A percentile compares a stretch with the other conserved stretches of the same genome.
These are phyloP conservation scores for Colletotrichum filicis DNA, from an alignment of 2,329 filamentous ascomycete genomes.

Conservation along the genomic window DNA sequence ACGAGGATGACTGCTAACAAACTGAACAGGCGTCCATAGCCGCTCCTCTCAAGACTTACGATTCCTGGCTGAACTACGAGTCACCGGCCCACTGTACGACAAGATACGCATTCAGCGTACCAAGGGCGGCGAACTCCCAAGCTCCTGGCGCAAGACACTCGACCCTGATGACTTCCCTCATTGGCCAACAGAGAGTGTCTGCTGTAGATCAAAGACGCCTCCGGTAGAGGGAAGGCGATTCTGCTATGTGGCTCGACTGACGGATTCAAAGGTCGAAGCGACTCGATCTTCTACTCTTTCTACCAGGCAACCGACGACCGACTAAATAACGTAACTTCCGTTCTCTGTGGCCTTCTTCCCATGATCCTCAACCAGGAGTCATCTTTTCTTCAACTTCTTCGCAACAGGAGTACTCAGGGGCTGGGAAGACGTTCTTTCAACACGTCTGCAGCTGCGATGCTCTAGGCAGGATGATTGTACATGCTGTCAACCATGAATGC, in stretches of 20 bases:
- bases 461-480: conserved; percentile 50
- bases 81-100: too few relatives aligned
- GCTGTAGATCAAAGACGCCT: too few relatives aligned
- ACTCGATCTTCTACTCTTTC: conserved; percentile 48
- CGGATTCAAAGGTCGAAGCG: not conserved
- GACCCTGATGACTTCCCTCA: too few relatives aligned
- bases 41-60: not conserved
- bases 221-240: too few relatives aligned
- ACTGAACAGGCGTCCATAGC: not conserved
- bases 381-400: conserved; percentile 47
- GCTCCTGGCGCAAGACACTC: too few relatives aligned
- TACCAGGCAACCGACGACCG: conserved; percentile 51
- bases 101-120: too few relatives aligned
- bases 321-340: conserved; percentile 50
- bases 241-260: too few relatives aligned
- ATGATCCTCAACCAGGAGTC: conserved; percentile 48
- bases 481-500: conserved; percentile 50
- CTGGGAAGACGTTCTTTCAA: conserved; percentile 50
- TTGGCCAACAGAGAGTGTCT: too few relatives aligned
- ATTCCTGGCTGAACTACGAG: not conserved
- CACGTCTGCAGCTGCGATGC: conserved; percentile 43
- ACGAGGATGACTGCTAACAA: not conserved
- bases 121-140: too few relatives aligned
- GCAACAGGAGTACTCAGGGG: conserved; percentile 39
- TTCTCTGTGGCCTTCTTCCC: conserved; percentile 56